Evolutionary conservation across 768 basidiomycete species (phyloP).

Genomic region (Kwoniella botswanensis): DNA sequence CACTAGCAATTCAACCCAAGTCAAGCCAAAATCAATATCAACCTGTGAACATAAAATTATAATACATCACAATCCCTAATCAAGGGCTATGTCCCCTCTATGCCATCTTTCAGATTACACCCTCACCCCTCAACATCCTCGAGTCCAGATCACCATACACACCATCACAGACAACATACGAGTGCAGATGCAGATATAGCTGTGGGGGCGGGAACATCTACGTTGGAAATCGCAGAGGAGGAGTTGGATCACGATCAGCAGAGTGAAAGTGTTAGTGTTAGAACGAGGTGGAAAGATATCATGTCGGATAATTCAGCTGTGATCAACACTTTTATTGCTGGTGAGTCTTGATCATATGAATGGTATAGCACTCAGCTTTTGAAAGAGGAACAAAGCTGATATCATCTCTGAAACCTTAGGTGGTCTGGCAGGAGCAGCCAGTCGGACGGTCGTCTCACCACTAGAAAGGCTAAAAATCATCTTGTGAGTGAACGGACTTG

Average conservation of each 20-base stretch:
- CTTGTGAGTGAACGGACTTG: constrained; percentile 66
- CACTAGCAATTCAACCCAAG: neutral
- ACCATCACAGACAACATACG: constrained; percentile 7
- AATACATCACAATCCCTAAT: neutral
- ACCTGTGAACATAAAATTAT: neutral
- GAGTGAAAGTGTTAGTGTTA: neutral
- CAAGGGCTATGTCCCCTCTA: constrained; percentile 22
- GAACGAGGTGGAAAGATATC: constrained; percentile 29
- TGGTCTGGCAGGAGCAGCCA: constrained; percentile 64
- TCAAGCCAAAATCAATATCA: neutral
- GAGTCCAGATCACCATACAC: neutral
- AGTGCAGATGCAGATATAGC: constrained; percentile 24
- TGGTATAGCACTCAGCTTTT: too few relatives aligned
- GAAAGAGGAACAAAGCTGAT: too few relatives aligned
- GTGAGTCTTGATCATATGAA: constrained; percentile 19
- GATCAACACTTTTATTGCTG: constrained; percentile 55
- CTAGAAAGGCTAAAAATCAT: constrained; percentile 95
- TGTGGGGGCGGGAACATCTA: constrained; percentile 10
- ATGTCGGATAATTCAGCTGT: constrained; percentile 51
- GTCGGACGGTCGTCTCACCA: constrained; percentile 89
- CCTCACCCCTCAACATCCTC: neutral
- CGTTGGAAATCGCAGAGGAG: constrained; percentile 21
- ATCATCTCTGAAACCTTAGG: constrained; percentile 29
- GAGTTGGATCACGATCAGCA: constrained; percentile 19
- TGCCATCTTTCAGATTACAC: constrained; percentile 13